A percentile compares a stretch with the other conserved stretches of the same genome.
Evolutionary conservation across 1,284 basidiomycete species (phyloP).

Genomic region (Tylopilus orsonianus): DNA sequence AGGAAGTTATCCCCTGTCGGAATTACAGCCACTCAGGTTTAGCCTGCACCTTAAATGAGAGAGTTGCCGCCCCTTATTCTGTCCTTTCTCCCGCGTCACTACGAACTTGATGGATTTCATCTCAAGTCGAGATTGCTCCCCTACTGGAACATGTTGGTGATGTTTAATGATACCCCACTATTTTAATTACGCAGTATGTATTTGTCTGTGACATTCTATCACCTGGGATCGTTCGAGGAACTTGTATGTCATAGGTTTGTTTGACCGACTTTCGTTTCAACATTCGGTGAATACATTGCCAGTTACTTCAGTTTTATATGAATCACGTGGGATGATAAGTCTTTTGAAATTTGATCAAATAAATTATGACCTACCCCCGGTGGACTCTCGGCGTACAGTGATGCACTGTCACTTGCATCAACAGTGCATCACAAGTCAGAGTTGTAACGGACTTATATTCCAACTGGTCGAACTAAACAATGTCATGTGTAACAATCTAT

Average conservation of each 20-base stretch:
- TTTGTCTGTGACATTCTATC: neutral
- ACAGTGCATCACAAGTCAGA: no score
- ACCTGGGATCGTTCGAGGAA: neutral
- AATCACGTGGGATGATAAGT: no score
- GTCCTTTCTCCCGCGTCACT: neutral
- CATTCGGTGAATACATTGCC: no score
- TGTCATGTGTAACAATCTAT: no score
- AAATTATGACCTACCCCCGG: no score
- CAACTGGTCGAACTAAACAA: no score
- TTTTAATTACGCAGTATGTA: no score
- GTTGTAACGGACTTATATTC: no score
- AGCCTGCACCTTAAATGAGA: neutral
- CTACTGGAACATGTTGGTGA: neutral
- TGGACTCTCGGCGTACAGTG: no score
- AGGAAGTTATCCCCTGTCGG: constrained; percentile 23
- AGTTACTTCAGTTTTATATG: no score
- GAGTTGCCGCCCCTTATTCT: neutral
- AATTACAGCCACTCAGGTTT: neutral
- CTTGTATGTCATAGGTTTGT: neutral
- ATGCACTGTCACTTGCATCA: no score
- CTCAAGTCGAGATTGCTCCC: neutral
- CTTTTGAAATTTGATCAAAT: no score
- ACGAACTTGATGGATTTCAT: neutral
- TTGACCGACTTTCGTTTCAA: neutral
- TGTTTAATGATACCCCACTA: neutral